Evolutionary conservation across 2,329 filamentous ascomycete species (phyloP).

Genomic region (Exophiala calicioides): DNA sequence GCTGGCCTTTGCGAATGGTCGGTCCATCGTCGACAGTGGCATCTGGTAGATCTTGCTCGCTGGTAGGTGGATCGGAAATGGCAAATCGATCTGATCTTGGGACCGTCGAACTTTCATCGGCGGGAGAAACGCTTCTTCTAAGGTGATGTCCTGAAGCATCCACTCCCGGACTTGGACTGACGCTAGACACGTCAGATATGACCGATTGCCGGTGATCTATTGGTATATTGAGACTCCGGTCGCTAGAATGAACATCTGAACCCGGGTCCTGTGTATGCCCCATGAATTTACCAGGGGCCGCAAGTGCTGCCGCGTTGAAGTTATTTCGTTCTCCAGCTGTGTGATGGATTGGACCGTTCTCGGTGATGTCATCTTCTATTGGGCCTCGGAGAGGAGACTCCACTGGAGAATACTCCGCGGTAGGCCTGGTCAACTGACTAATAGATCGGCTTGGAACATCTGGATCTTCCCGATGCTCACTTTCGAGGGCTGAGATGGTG

Average conservation of each 20-base stretch:
- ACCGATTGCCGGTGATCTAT: slow-evolving; percentile 20
- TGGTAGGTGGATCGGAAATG: no score
- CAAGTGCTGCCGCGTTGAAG: slow-evolving; percentile 4
- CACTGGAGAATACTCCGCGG: slow-evolving; percentile 19
- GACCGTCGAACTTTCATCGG: slow-evolving; percentile 12
- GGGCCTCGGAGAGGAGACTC: slow-evolving; percentile 9
- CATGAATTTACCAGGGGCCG: slow-evolving; percentile 7
- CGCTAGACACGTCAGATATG: slow-evolving; percentile 29
- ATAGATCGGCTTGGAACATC: slow-evolving; percentile 21
- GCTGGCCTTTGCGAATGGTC: no score
- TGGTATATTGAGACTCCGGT: slow-evolving; percentile 18
- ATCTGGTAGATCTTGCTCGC: no score
- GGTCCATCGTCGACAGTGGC: no score
- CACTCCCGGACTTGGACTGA: slow-evolving; percentile 17
- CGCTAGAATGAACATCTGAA: slow-evolving; percentile 13
- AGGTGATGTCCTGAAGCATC: slow-evolving; percentile 1
- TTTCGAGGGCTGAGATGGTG: slow-evolving; percentile 25
- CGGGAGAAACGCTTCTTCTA: slow-evolving; percentile 22
- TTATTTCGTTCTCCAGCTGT: not conserved
- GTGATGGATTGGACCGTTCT: slow-evolving; percentile 1
- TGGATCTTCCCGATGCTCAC: slow-evolving; percentile 15
- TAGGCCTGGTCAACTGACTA: slow-evolving; percentile 21
- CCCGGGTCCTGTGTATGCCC: slow-evolving; percentile 6
- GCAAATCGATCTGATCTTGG: not conserved
- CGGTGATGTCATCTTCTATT: slow-evolving; percentile 1